These are phyloP conservation scores for Pichia occidentalis DNA, from an alignment of 805 yeast genomes.

Conservation along the genomic window DNA sequence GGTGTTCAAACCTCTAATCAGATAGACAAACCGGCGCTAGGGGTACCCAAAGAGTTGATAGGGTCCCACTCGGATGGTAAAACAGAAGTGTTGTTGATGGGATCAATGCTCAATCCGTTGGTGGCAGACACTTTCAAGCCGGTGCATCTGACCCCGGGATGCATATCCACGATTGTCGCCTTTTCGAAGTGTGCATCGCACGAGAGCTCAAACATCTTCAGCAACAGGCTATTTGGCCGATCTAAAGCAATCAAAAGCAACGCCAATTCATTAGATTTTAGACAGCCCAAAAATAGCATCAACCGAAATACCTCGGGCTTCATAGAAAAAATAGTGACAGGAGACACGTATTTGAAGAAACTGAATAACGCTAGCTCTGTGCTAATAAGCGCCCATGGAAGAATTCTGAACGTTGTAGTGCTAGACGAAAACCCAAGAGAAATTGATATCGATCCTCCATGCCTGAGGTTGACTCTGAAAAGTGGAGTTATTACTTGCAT, in stretches of 20 bases:
- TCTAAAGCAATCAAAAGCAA: conserved; percentile 1
- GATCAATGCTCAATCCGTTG: conserved; percentile 48
- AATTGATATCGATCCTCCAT: conserved; percentile 38
- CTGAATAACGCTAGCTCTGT: conserved; percentile 26
- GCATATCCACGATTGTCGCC: conserved; percentile 29
- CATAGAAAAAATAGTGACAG: conserved; percentile 28
- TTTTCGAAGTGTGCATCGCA: conserved; percentile 12
- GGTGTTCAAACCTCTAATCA: conserved; percentile 33
- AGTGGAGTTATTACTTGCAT: conserved; percentile 36
- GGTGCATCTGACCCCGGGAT: conserved; percentile 52
- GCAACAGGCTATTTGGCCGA: conserved; percentile 7
- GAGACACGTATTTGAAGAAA: conserved; percentile 28
- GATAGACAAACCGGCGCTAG: conserved; percentile 33
- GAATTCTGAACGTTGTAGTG: conserved; percentile 41
- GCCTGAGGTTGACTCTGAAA: conserved; percentile 37
- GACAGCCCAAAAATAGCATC: conserved; percentile 27
- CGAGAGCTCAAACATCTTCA: background rate
- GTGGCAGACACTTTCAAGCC: conserved; percentile 45
- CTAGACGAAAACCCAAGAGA: conserved; percentile 32
- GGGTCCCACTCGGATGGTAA: conserved; percentile 29
- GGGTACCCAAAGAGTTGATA: conserved; percentile 27
- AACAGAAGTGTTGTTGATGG: conserved; percentile 36
- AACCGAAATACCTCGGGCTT: conserved; percentile 31
- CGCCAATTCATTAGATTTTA: conserved; percentile 12
- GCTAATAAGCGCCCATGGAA: conserved; percentile 42